These are phyloP conservation scores for Mycena capillaripes DNA, from an alignment of 768 basidiomycete species.

Conservation along the genomic window DNA sequence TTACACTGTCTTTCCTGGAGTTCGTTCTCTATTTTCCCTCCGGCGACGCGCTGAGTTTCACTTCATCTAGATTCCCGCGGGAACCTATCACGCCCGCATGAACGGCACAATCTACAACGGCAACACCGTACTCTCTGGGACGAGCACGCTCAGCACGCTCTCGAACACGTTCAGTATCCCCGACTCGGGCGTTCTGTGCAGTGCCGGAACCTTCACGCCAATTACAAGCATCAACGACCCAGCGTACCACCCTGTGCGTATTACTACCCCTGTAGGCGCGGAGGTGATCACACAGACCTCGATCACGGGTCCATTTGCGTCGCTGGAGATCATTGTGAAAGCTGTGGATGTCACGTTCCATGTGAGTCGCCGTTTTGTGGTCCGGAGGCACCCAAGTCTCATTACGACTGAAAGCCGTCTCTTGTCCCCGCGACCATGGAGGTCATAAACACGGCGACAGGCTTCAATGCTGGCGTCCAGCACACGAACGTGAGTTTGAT, in stretches of 20 bases:
- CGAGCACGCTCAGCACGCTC: neutral
- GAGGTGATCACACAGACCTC: neutral
- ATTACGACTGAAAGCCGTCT: neutral
- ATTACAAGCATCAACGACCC: conserved; percentile 6
- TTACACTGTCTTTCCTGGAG: neutral
- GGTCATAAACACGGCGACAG: conserved; percentile 8
- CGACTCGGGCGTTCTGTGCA: neutral
- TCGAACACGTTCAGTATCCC: conserved; percentile 15
- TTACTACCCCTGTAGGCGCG: neutral
- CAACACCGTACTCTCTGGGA: neutral
- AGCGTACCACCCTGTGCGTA: neutral
- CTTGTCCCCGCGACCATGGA: conserved; percentile 1
- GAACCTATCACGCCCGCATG: conserved; percentile 10
- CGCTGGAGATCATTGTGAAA: neutral
- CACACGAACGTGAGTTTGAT: neutral
- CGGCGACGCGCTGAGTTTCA: neutral
- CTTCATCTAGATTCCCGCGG: neutral
- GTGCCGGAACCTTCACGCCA: conserved; percentile 15
- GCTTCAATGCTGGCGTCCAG: conserved; percentile 13
- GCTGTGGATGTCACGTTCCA: neutral
- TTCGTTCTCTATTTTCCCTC: conserved; percentile 3
- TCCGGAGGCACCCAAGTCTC: neutral
- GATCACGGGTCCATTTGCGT: neutral
- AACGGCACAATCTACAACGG: no score
- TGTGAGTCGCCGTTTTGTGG: neutral